Evolutionary conservation across 1,139 yeast species (phyloP).

Genomic region (Pichia terricola): DNA sequence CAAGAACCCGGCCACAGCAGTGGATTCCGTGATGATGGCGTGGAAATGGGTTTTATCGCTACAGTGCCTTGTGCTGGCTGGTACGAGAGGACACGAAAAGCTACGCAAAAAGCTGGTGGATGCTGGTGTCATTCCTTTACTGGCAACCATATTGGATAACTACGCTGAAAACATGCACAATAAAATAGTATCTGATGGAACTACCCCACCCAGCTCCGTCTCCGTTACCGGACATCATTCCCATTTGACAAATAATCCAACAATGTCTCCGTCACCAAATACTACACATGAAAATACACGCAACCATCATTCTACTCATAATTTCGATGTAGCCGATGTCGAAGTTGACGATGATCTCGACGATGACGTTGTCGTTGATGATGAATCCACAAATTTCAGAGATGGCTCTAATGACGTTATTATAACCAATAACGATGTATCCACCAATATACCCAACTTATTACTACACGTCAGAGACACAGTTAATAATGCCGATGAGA

Average conservation of each 20-base stretch:
- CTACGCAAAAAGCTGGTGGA: slow-evolving; percentile 80
- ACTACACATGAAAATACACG: too few relatives aligned
- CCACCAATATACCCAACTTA: slow-evolving; percentile 11
- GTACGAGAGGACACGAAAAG: slow-evolving; percentile 85
- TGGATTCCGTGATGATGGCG: slow-evolving; percentile 37
- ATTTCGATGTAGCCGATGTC: too few relatives aligned
- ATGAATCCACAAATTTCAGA: too few relatives aligned
- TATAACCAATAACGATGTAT: slow-evolving; percentile 10
- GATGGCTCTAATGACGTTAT: slow-evolving; percentile 1
- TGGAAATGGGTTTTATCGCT: slow-evolving; percentile 97
- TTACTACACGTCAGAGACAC: slow-evolving; percentile 18
- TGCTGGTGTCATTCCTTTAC: slow-evolving; percentile 84
- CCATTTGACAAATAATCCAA: too few relatives aligned
- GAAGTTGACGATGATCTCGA: too few relatives aligned
- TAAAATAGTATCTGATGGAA: too few relatives aligned
- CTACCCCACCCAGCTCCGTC: too few relatives aligned
- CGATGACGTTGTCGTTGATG: too few relatives aligned
- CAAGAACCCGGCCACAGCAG: slow-evolving; percentile 40
- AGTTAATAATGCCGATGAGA: slow-evolving; percentile 19
- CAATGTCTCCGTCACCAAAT: too few relatives aligned
- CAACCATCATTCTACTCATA: too few relatives aligned
- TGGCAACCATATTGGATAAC: slow-evolving; percentile 87
- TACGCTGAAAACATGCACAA: slow-evolving; percentile 29
- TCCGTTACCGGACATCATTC: too few relatives aligned
- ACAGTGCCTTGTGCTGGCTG: slow-evolving; percentile 83